Percentiles rank a stretch among this genome's conserved stretches.
These are phyloP conservation scores for Cladosporium austrohemisphaericum DNA, from an alignment of 2,329 filamentous ascomycete species.

Conservation along the genomic window DNA sequence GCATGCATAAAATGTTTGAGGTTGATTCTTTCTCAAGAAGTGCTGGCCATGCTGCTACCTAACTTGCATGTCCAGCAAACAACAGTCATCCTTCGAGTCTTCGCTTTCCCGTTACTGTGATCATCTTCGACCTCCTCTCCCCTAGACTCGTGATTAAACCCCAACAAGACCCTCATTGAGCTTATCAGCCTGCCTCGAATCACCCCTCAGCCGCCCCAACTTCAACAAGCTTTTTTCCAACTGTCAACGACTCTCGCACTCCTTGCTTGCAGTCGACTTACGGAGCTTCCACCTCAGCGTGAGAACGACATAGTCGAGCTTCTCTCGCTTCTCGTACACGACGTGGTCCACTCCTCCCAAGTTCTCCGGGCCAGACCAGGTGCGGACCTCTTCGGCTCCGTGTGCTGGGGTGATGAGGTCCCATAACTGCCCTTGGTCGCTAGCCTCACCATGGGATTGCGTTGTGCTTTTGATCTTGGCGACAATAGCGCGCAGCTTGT, in stretches of 20 bases:
- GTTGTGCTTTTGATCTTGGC: background rate
- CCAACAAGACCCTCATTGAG: too few species aligned
- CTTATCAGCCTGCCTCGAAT: too few species aligned
- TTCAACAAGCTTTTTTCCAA: background rate
- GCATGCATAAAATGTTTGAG: too few species aligned
- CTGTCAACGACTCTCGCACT: background rate
- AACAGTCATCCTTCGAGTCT: too few species aligned
- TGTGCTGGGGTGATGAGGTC: background rate
- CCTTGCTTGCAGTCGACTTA: background rate
- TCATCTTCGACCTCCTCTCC: too few species aligned
- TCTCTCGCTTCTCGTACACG: background rate
- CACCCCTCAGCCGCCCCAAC: too few species aligned
- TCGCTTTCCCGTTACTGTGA: too few species aligned
- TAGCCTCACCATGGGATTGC: background rate
- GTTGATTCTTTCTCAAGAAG: too few species aligned
- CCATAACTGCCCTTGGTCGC: background rate
- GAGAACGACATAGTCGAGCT: background rate
- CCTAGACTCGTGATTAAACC: too few species aligned
- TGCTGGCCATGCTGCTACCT: too few species aligned
- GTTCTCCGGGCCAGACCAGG: constrained; percentile 8
- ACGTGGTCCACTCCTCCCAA: background rate
- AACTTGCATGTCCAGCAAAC: too few species aligned
- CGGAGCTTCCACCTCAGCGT: background rate
- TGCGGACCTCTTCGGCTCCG: background rate
- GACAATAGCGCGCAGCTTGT: constrained; percentile 46